These are phyloP conservation scores for Acer negundo DNA, from an alignment of 345 rosid species.

Conservation along the genomic window DNA sequence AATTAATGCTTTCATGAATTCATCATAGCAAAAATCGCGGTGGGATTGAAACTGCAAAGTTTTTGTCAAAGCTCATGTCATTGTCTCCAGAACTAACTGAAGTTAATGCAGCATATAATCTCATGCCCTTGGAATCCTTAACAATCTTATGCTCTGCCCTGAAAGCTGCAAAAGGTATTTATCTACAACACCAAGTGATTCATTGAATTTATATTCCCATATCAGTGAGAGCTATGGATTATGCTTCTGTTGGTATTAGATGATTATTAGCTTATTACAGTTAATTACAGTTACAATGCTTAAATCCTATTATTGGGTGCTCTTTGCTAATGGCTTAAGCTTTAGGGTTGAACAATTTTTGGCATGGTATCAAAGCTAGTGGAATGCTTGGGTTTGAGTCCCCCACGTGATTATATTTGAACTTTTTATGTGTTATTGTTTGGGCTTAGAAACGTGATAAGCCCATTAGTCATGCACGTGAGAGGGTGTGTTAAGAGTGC, in stretches of 20 bases:
- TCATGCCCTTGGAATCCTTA: slow-evolving; percentile 77
- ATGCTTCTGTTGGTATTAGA: neutral
- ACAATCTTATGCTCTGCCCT: slow-evolving; percentile 56
- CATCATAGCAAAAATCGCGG: slow-evolving; percentile 85
- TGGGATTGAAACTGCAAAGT: slow-evolving; percentile 68
- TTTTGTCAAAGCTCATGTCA: slow-evolving; percentile 66
- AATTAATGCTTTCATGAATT: slow-evolving; percentile 19
- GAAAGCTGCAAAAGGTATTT: slow-evolving; percentile 55
- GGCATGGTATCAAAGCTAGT: neutral
- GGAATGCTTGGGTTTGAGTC: neutral
- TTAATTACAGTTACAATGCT: neutral
- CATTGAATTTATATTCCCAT: neutral
- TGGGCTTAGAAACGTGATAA: neutral
- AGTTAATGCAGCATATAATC: slow-evolving; percentile 68
- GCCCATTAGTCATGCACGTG: neutral
- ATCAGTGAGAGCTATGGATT: neutral
- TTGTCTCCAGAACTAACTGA: slow-evolving; percentile 59
- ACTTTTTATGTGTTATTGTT: neutral
- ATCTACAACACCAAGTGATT: neutral
- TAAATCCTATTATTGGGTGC: neutral
- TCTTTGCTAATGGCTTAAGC: neutral
- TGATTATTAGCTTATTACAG: neutral
- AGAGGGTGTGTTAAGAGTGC: neutral
- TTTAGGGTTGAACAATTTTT: neutral
- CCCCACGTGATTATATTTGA: neutral